Evolutionary conservation across 1,284 basidiomycete species (phyloP).

Genomic region (Taiwanofungus camphoratus): DNA sequence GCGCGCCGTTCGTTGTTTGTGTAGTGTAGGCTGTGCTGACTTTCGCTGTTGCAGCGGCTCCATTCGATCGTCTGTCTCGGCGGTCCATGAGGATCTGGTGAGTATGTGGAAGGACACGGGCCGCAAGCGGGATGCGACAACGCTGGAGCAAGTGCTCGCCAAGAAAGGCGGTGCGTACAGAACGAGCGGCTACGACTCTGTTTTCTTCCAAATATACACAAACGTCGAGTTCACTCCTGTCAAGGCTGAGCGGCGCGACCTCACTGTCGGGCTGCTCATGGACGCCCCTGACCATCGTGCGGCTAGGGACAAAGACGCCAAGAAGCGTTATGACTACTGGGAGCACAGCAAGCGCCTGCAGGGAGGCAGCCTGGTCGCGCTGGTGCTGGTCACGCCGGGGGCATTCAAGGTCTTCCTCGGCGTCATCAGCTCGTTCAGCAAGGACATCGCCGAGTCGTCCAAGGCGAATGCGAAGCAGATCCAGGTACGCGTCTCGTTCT

Average conservation of each 20-base stretch:
- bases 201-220: slow-evolving; percentile 28
- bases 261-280: slow-evolving; percentile 20
- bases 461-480: slow-evolving; percentile 15
- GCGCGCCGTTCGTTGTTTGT: slow-evolving; percentile 4
- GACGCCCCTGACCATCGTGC: slow-evolving; percentile 25
- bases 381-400: slow-evolving; percentile 28
- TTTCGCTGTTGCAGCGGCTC: slow-evolving; percentile 35
- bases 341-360: slow-evolving; percentile 25
- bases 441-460: slow-evolving; percentile 24
- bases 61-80: slow-evolving; percentile 40
- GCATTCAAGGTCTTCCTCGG: slow-evolving; percentile 21
- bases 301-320: slow-evolving; percentile 13
- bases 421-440: slow-evolving; percentile 17
- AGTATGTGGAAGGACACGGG: too few species aligned
- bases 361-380: slow-evolving; percentile 24
- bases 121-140: slow-evolving; percentile 18
- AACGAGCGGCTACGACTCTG: slow-evolving; percentile 17
- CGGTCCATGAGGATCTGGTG: slow-evolving; percentile 28
- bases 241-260: slow-evolving; percentile 19
- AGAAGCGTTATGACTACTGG: slow-evolving; percentile 22
- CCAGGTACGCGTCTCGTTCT: slow-evolving; percentile 23
- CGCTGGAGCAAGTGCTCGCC: slow-evolving; percentile 20
- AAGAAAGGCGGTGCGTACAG: slow-evolving; percentile 27
- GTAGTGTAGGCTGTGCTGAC: too few species aligned
- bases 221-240: slow-evolving; percentile 22